Evolutionary conservation across 2,329 filamentous ascomycete genomes (phyloP).

Genomic region (Verticillium dahliae): DNA sequence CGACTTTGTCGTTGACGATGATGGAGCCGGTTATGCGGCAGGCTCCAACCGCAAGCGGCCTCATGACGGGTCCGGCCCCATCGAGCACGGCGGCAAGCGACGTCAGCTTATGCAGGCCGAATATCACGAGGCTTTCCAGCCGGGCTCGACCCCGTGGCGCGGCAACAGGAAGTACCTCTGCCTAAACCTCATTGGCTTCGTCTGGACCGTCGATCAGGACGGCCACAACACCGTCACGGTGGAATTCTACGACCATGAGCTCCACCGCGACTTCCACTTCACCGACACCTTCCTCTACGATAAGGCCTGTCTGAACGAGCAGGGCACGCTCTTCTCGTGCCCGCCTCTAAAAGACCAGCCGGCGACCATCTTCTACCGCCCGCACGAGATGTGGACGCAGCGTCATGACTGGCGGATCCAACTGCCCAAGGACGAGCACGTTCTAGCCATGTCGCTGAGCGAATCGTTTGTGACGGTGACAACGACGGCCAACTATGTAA

Average conservation of each 20-base stretch:
- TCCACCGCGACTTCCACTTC: conserved; percentile 92
- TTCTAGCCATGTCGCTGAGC: conserved; percentile 84
- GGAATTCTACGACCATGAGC: conserved; percentile 93
- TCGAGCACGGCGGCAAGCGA: conserved; percentile 43
- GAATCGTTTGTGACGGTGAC: conserved; percentile 87
- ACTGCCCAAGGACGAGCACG: conserved; percentile 79
- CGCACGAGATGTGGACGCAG: conserved; percentile 94
- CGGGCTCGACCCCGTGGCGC: conserved; percentile 91
- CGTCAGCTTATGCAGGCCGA: conserved; percentile 49
- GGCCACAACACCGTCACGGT: conserved; percentile 90
- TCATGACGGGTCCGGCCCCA: conserved; percentile 25
- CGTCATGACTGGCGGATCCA: conserved; percentile 84
- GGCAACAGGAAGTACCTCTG: conserved; percentile 91
- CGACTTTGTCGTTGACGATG: conserved; percentile 90
- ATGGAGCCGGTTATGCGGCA: conserved; percentile 81
- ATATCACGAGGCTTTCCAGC: conserved; percentile 82
- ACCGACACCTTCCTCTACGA: conserved; percentile 95
- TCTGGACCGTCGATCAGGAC: conserved; percentile 96
- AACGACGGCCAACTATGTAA: conserved; percentile 80
- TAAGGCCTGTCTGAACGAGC: conserved; percentile 85
- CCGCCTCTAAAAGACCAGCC: conserved; percentile 52
- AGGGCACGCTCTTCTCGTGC: conserved; percentile 80
- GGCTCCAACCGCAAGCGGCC: conserved; percentile 43
- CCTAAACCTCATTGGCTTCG: conserved; percentile 86
- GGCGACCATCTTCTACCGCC: conserved; percentile 88